Base-by-base conservation (phyloP, 1,139 yeast genomes). In the Debaryomyces robertsiae region DNA sequence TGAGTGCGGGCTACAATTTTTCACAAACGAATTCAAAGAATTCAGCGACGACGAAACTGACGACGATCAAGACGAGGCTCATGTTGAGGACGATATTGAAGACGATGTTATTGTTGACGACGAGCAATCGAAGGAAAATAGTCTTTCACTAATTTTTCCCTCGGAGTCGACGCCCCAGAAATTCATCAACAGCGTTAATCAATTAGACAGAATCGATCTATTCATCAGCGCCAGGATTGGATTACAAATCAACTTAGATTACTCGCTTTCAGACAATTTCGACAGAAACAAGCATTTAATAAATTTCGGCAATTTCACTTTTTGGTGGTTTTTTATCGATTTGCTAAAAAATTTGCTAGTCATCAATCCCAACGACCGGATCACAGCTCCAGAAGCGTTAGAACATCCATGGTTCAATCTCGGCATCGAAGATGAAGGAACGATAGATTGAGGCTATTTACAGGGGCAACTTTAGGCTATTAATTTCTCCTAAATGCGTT, bases 401-500 rank as follows among this genome's bases (percentile, higher is more conserved):
- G 76, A 79, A 38, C 93, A 85, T 60, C 83, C 82, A 42, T 85
- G 93, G 91, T 85, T 86, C 59, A 77, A 79, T 52, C 72, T 74
- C 54, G 94, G 93, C 24, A 81, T 84, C 40, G 79, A 81, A 52
- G 94, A 84, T 62, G 91, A 84, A 53, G 93, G 87, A n/a, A 80
- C 84, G 41, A 29, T 57, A 27, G 46, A 34, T 32, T 39, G 29
- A 28, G 32, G 7, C 7, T 19, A 7, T 7, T 5, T 5, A 19
- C 22, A 6, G 22, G 22, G 7, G 7, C 22, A 19, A 5, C 7
- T 19, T n/a, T n/a, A n/a, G n/a, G n/a, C n/a, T n/a, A n/a, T n/a
- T n/a, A n/a, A n/a, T n/a, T 19, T 19, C 22, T 19, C 22, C 5
- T 7, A 19, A 6, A 19, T 19, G 22, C 22, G 7, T 19, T 5